These are phyloP conservation scores for Aphanomyces astaci DNA, from an alignment of 352 stramenopile species.

Conservation along the genomic window DNA sequence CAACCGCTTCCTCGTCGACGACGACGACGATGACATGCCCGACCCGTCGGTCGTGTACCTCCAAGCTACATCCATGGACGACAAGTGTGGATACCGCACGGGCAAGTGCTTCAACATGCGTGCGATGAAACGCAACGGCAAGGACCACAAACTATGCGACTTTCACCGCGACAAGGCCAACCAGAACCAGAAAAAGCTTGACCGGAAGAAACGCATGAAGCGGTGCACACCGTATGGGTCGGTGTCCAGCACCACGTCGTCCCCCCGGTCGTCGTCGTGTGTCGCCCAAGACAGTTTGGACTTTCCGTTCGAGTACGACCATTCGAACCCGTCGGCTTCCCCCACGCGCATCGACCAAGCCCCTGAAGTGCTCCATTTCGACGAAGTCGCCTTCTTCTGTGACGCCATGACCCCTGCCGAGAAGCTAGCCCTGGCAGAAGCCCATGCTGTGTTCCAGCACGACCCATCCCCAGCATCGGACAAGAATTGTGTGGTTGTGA, in stretches of 20 bases:
- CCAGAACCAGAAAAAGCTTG: constrained; percentile 80
- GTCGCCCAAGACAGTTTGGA: too few species aligned
- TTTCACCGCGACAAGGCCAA: constrained; percentile 79
- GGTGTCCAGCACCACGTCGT: not conserved
- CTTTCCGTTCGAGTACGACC: too few species aligned
- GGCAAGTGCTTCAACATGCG: constrained; percentile 77
- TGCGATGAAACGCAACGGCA: constrained; percentile 72
- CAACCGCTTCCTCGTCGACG: too few species aligned
- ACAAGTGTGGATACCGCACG: constrained; percentile 61
- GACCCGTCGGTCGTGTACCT: not conserved
- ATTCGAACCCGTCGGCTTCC: constrained; percentile 32
- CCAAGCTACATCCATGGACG: constrained; percentile 10
- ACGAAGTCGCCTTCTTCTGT: constrained; percentile 73
- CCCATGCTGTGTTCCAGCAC: not conserved
- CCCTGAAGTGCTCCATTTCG: constrained; percentile 44
- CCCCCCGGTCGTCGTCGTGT: not conserved
- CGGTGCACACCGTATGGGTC: constrained; percentile 41
- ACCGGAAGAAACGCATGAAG: constrained; percentile 74
- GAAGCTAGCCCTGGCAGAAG: constrained; percentile 2
- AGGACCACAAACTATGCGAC: constrained; percentile 79
- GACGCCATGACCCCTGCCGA: constrained; percentile 65
- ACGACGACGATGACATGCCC: constrained; percentile 3
- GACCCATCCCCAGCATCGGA: not conserved
- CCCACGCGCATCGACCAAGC: constrained; percentile 60
- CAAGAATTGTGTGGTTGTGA: too few species aligned